Evolutionary conservation across 441 rosid genomes (phyloP).

Genomic region (Euphorbia schlechtendalii): DNA sequence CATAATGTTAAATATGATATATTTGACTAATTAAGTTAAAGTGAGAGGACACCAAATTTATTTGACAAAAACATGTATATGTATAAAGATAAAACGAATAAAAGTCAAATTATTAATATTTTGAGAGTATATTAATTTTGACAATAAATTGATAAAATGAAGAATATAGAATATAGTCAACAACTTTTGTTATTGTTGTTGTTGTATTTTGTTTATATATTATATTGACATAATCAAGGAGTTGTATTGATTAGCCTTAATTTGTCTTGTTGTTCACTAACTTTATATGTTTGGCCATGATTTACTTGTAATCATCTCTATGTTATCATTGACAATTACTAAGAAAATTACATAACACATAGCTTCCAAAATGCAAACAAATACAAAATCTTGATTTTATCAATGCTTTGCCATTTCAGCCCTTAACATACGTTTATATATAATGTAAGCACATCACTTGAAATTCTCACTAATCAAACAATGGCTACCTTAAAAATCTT

Average conservation of each 20-base stretch:
- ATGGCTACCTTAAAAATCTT: neutral
- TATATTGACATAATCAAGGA: neutral
- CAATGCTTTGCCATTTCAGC: neutral
- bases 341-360: neutral
- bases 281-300: neutral
- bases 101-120: no score
- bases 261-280: neutral
- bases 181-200: no score
- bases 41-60: no score
- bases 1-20: no score
- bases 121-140: no score
- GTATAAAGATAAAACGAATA: no score
- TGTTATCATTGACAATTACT: neutral
- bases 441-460: neutral
- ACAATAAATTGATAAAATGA: no score
- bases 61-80: no score
- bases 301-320: neutral
- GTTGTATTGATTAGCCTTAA: neutral
- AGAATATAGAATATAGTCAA: no score
- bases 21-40: no score
- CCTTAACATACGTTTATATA: neutral
- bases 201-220: no score
- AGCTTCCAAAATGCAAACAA: neutral
- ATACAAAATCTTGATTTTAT: neutral
- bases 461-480: neutral